phyloP scores from a whole-genome alignment of 2,329 filamentous ascomycete species.

The Thermothelomyces thermophilus region DNA sequence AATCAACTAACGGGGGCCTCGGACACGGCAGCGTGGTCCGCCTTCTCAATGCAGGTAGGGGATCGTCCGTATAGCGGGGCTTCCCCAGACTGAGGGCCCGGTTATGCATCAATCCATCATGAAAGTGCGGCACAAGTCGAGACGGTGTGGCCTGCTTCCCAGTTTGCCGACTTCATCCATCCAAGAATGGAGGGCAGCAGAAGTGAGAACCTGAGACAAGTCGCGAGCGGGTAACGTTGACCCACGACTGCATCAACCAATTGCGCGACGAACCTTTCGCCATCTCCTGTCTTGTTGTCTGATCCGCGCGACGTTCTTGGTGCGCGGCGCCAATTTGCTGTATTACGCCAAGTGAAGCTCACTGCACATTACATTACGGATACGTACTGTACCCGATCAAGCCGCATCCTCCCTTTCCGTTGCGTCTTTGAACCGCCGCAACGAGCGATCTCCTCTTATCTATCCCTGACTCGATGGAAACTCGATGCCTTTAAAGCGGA shows the following conservation, averaged over 20 bases:
- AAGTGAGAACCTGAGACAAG: neutral
- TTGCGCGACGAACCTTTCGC: neutral
- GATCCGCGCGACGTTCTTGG: neutral
- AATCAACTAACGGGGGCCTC: neutral
- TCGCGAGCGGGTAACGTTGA: neutral
- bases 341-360: neutral
- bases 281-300: neutral
- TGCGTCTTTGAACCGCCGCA: neutral
- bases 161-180: neutral
- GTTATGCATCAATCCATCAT: slow-evolving; percentile 2
- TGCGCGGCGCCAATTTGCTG: neutral
- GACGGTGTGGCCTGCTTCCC: too few relatives aligned
- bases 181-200: neutral
- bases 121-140: neutral
- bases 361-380: too few relatives aligned
- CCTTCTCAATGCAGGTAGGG: neutral
- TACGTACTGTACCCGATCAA: too few relatives aligned
- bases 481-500: neutral
- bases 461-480: neutral
- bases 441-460: neutral
- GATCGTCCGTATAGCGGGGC: neutral
- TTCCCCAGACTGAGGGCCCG: neutral
- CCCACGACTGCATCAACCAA: neutral
- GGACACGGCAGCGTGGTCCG: neutral
- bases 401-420: neutral